Conservation (phyloP, 345 rosid species). For the Eucalyptus curtisii region DNA sequence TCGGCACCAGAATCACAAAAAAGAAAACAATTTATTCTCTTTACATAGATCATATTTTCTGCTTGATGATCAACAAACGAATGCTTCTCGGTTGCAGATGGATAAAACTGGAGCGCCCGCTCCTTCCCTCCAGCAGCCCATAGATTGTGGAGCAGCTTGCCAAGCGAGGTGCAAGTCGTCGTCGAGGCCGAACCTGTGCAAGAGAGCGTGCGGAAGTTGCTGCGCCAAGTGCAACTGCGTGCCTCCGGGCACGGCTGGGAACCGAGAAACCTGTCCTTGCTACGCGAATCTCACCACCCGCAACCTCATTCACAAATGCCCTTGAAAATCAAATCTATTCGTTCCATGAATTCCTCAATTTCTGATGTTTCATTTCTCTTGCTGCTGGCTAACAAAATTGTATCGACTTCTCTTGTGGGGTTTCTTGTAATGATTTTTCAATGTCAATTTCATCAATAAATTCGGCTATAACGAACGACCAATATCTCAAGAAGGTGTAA, state of each 20-base stretch:
- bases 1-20: neutral
- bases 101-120: neutral
- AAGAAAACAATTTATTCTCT: neutral
- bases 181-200: slow-evolving; percentile 9
- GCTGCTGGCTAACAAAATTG: neutral
- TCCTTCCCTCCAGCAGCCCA: neutral
- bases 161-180: neutral
- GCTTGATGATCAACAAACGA: neutral
- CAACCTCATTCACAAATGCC: neutral
- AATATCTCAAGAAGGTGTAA: neutral
- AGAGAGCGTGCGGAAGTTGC: slow-evolving; percentile 12
- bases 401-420: neutral
- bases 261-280: slow-evolving; percentile 3
- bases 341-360: neutral
- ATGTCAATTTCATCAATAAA: neutral
- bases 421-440: neutral
- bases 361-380: neutral
- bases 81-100: neutral
- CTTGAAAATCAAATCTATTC: neutral
- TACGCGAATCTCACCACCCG: slow-evolving; percentile 1
- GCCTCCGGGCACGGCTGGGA: slow-evolving; percentile 11
- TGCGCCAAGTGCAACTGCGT: slow-evolving; percentile 1
- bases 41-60: neutral
- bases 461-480: neutral
- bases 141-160: slow-evolving; percentile 2